Evolutionary conservation across 179 eudicot species (phyloP).

Genomic region (Silene noctiflora): DNA sequence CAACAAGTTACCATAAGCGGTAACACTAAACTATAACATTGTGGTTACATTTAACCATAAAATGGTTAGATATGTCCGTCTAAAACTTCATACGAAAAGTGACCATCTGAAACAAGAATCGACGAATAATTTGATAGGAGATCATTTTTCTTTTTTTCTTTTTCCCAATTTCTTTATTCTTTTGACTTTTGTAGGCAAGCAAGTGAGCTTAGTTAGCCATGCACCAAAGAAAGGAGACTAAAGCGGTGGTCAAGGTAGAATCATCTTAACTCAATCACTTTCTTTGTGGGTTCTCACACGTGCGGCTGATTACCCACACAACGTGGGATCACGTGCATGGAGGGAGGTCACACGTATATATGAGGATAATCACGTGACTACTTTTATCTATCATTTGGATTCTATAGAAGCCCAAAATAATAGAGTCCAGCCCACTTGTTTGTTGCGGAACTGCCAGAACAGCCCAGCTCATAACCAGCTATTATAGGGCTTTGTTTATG

Average conservation of each 20-base stretch:
- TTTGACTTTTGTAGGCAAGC: neutral
- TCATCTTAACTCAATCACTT: constrained; percentile 16
- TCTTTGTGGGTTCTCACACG: constrained; percentile 32
- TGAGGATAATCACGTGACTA: constrained; percentile 27
- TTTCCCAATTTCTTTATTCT: neutral
- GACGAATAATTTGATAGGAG: neutral
- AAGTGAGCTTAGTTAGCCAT: constrained; percentile 1
- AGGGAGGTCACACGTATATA: constrained; percentile 25
- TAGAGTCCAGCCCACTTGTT: constrained; percentile 11
- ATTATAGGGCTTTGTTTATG: too few species aligned
- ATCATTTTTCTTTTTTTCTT: neutral
- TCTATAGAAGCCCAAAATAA: neutral
- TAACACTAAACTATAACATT: too few species aligned
- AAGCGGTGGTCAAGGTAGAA: constrained; percentile 32
- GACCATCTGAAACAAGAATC: too few species aligned
- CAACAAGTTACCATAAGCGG: too few species aligned
- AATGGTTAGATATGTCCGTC: too few species aligned
- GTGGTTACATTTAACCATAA: too few species aligned
- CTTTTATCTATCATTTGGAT: too few species aligned
- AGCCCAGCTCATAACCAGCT: constrained; percentile 12
- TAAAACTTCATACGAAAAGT: too few species aligned
- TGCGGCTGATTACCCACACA: constrained; percentile 25
- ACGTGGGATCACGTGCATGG: constrained; percentile 33
- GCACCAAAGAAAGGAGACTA: constrained; percentile 17
- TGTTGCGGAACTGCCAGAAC: neutral